Percentiles rank a stretch among this genome's conserved stretches.
Conservation (phyloP, 805 yeast species). For the Hanseniaspora valbyensis region DNA sequence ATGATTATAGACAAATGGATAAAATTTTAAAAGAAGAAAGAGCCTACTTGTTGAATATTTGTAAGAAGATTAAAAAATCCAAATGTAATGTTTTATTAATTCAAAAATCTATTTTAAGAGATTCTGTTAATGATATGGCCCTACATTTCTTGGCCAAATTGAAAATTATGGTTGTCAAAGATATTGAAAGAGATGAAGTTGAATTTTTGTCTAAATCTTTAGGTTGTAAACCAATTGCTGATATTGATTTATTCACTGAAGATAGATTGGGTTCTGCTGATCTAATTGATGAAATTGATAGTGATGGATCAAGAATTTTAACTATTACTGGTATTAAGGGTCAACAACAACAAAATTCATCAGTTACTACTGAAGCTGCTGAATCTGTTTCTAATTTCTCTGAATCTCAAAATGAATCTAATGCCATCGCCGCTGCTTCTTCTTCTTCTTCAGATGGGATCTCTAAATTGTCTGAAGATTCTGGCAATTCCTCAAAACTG, state of each 20-base stretch:
- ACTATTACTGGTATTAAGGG: slow-evolving; percentile 62
- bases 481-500: not conserved
- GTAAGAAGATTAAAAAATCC: slow-evolving; percentile 92
- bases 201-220: slow-evolving; percentile 74
- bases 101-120: slow-evolving; percentile 87
- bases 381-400: not conserved
- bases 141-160: slow-evolving; percentile 87
- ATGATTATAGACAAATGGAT: slow-evolving; percentile 98
- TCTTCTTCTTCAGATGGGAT: slow-evolving; percentile 3
- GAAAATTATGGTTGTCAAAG: slow-evolving; percentile 88
- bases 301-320: slow-evolving; percentile 81
- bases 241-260: slow-evolving; percentile 83
- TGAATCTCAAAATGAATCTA: not conserved
- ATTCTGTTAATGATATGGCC: slow-evolving; percentile 89
- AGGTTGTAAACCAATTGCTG: slow-evolving; percentile 95
- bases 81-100: slow-evolving; percentile 86
- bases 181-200: slow-evolving; percentile 90
- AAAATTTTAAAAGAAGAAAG: slow-evolving; percentile 96
- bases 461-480: slow-evolving; percentile 7
- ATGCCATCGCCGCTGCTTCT: no score
- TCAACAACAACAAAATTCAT: slow-evolving; percentile 34
- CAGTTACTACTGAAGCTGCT: slow-evolving; percentile 33
- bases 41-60: slow-evolving; percentile 83
- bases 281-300: slow-evolving; percentile 79
- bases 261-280: slow-evolving; percentile 89